phyloP scores from a whole-genome alignment of 108 stramenopile genomes.

The Fragilaria crotonensis region DNA sequence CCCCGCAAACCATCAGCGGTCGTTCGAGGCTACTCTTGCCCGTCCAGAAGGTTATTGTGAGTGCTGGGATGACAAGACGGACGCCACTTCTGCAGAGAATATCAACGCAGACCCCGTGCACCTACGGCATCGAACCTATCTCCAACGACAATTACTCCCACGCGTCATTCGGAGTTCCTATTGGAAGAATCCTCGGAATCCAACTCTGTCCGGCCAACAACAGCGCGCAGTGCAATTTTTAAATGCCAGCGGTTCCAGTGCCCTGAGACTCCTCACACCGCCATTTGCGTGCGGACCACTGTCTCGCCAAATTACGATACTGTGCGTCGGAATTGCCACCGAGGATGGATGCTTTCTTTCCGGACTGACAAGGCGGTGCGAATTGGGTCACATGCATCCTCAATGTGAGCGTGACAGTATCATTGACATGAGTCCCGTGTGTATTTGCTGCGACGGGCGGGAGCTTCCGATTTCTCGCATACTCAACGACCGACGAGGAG shows the following conservation, averaged over 20 bases:
- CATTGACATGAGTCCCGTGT: constrained; percentile 53
- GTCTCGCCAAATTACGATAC: constrained; percentile 59
- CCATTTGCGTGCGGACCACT: constrained; percentile 61
- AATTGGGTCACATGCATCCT: constrained; percentile 69
- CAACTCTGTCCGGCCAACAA: constrained; percentile 5
- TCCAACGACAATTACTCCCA: constrained; percentile 32
- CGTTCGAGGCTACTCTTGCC: constrained; percentile 59
- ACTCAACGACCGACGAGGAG: too few relatives aligned
- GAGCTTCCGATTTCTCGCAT: too few relatives aligned
- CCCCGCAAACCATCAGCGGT: constrained; percentile 69
- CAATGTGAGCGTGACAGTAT: constrained; percentile 22
- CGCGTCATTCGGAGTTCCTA: constrained; percentile 10
- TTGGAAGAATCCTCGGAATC: not conserved
- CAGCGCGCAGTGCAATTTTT: constrained; percentile 64
- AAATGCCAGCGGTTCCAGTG: constrained; percentile 50
- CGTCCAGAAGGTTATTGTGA: constrained; percentile 75
- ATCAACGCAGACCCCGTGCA: not conserved
- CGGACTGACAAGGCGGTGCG: constrained; percentile 54
- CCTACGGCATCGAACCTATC: constrained; percentile 3
- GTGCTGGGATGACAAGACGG: constrained; percentile 62
- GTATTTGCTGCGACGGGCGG: constrained; percentile 53
- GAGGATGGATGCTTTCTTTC: constrained; percentile 86
- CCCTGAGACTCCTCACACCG: constrained; percentile 65
- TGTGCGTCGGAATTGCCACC: constrained; percentile 71
- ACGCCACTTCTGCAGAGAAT: too few relatives aligned